Base-by-base conservation (phyloP, 768 basidiomycete species). In the Psilocybe cyanescens region DNA sequence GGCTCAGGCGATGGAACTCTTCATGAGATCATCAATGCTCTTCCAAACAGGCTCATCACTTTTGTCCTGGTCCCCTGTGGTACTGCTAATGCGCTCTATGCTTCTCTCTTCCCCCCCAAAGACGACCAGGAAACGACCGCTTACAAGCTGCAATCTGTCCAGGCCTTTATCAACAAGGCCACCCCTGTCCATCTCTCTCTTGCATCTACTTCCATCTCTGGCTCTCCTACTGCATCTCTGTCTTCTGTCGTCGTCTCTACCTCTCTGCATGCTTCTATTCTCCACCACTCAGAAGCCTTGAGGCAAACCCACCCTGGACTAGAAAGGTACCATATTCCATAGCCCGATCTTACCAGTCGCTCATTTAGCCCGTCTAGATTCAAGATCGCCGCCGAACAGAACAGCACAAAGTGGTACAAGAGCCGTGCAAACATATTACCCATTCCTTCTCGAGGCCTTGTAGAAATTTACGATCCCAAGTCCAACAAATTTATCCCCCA, bases 21-120 rank as follows among this genome's bases (percentile, higher is more conserved):
- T 41, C 93, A 97, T 72, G 95, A 99, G 67, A 84, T 97, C 63
- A 80, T 95, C 70, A 91, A 90, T 63, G 80, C 80, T 9, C 70
- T 93, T 35, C 73, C 78, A 39, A 68, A 70, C 24, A 65, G 67
- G 52, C 59, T 3, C 60, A 59, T 88, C 58, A 69, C 68, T 35
- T 77, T 89, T 62, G 86, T 78, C 16, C 81, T 83, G 50, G 73
- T 92, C 47, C 94, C 95, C 3, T 84, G 84, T 53, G 95, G 95
- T 28, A 97, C 95, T n/a, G 95, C 95, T 46, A 98, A 99, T 72
- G 97, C 97, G 0, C 80, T 97, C 35, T 95, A 90, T 74, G 81
- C 85, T 5, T 88, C 92, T 6, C 75, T 95, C 30, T 96, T 91
- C 73, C 87, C 87, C 0, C 83, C 86, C 0, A 31, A 50, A 17